A percentile compares a stretch with the other conserved stretches of the same genome.
Conservation (phyloP, 148 eudicot species). For the Suaeda aralocaspica region DNA sequence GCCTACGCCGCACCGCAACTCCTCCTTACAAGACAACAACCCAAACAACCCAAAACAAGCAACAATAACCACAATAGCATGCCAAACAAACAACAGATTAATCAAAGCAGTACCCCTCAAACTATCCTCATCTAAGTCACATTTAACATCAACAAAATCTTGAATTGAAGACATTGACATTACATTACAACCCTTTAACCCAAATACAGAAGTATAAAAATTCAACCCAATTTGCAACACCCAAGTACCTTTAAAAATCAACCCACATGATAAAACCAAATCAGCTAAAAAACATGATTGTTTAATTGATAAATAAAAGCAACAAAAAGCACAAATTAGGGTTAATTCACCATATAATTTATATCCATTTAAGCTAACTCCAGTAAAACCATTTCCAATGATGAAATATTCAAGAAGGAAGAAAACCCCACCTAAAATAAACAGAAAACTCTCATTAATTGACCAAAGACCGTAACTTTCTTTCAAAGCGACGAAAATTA, state of each 20-base stretch:
- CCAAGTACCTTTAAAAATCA: conserved; percentile 77
- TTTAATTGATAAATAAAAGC: conserved; percentile 55
- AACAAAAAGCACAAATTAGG: conserved; percentile 59
- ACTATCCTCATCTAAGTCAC: conserved; percentile 71
- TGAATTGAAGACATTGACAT: conserved; percentile 27
- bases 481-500: conserved; percentile 40
- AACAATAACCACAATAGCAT: conserved; percentile 48
- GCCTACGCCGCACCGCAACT: conserved; percentile 41
- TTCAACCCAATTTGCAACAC: conserved; percentile 68
- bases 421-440: conserved; percentile 42
- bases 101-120: conserved; percentile 64
- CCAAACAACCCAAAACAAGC: conserved; percentile 47
- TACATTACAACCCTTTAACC: conserved; percentile 56
- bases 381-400: conserved; percentile 44
- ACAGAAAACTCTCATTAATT: conserved; percentile 47
- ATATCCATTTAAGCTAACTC: conserved; percentile 46
- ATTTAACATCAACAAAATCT: conserved; percentile 58
- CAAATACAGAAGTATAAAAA: conserved; percentile 56
- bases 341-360: conserved; percentile 46
- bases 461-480: conserved; percentile 35
- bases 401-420: conserved; percentile 53
- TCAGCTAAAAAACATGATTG: conserved; percentile 65
- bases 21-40: conserved; percentile 39
- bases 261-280: conserved; percentile 54
- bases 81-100: conserved; percentile 63